Evolutionary conservation across 1,139 yeast species (phyloP).

Genomic region (Kurtzmaniella quercitrusa): DNA sequence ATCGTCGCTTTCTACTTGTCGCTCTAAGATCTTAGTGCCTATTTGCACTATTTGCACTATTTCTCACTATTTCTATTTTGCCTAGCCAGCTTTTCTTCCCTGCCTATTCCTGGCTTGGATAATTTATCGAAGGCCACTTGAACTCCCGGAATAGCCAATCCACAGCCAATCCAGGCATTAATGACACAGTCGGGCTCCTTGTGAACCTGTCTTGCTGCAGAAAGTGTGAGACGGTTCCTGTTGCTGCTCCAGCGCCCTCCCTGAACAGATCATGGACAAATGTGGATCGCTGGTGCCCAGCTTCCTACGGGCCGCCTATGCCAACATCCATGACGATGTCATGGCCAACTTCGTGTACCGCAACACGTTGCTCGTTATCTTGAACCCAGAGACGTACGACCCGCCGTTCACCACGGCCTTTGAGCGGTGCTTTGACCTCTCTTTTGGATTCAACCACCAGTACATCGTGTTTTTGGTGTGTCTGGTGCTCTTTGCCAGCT

Average conservation of each 20-base stretch:
- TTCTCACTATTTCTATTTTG: too few relatives aligned
- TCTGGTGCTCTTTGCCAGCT: slow-evolving; percentile 13
- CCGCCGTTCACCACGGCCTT: slow-evolving; percentile 25
- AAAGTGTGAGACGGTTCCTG: too few relatives aligned
- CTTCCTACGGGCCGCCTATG: slow-evolving; percentile 4
- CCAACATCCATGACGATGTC: slow-evolving; percentile 15
- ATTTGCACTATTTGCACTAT: too few relatives aligned
- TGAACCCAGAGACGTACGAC: slow-evolving; percentile 22
- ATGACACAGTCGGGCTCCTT: too few relatives aligned
- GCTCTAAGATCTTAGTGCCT: too few relatives aligned
- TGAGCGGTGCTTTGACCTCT: slow-evolving; percentile 12
- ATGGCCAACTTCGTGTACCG: slow-evolving; percentile 11
- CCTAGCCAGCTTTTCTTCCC: too few relatives aligned
- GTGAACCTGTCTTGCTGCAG: too few relatives aligned
- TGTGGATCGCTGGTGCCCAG: neutral
- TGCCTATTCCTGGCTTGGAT: too few relatives aligned
- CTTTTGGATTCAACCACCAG: slow-evolving; percentile 7
- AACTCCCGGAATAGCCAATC: too few relatives aligned
- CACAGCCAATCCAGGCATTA: too few relatives aligned
- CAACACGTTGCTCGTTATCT: slow-evolving; percentile 17
- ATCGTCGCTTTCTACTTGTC: too few relatives aligned
- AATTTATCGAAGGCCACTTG: too few relatives aligned
- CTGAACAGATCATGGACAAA: neutral
- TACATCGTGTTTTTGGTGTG: slow-evolving; percentile 7
- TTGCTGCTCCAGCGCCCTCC: neutral